Evolutionary conservation across 2,329 filamentous ascomycete genomes (phyloP).

Genomic region (Trichoderma sp.): DNA sequence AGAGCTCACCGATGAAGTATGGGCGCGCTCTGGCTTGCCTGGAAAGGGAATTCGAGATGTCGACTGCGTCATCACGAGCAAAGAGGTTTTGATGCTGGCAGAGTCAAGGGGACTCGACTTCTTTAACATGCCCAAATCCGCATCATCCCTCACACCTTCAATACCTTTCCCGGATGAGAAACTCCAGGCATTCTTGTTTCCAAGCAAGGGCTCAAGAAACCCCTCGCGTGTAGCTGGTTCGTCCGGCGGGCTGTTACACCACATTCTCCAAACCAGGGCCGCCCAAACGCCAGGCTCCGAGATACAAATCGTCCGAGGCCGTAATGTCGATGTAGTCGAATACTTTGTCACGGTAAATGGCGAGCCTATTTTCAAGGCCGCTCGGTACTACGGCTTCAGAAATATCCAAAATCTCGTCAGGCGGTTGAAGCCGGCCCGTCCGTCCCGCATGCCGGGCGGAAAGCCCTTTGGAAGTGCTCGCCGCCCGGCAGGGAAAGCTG

Average conservation of each 20-base stretch:
- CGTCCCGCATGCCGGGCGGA: slow-evolving; percentile 78
- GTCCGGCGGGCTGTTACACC: slow-evolving; percentile 86
- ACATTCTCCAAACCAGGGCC: slow-evolving; percentile 76
- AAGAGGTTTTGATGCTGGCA: slow-evolving; percentile 88
- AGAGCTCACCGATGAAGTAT: slow-evolving; percentile 81
- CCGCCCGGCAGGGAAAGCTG: slow-evolving; percentile 51
- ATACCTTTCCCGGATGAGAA: slow-evolving; percentile 71
- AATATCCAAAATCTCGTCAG: slow-evolving; percentile 98
- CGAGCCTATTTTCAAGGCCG: slow-evolving; percentile 70
- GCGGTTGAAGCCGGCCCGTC: slow-evolving; percentile 78
- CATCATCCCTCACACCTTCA: slow-evolving; percentile 44
- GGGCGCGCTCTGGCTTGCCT: slow-evolving; percentile 56
- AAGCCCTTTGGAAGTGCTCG: slow-evolving; percentile 59
- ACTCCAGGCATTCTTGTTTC: slow-evolving; percentile 75
- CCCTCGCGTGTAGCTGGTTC: slow-evolving; percentile 65
- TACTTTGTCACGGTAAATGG: slow-evolving; percentile 66
- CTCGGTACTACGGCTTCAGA: slow-evolving; percentile 94
- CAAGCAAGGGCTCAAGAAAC: slow-evolving; percentile 44
- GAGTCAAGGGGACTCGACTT: slow-evolving; percentile 78
- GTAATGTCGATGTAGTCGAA: slow-evolving; percentile 90
- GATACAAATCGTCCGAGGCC: slow-evolving; percentile 71
- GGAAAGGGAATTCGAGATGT: slow-evolving; percentile 75
- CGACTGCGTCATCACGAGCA: slow-evolving; percentile 96
- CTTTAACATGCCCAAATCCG: slow-evolving; percentile 64
- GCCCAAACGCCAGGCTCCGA: slow-evolving; percentile 69